These are phyloP conservation scores for Clarireedia paspali DNA, from an alignment of 2,329 filamentous ascomycete species.

Conservation along the genomic window DNA sequence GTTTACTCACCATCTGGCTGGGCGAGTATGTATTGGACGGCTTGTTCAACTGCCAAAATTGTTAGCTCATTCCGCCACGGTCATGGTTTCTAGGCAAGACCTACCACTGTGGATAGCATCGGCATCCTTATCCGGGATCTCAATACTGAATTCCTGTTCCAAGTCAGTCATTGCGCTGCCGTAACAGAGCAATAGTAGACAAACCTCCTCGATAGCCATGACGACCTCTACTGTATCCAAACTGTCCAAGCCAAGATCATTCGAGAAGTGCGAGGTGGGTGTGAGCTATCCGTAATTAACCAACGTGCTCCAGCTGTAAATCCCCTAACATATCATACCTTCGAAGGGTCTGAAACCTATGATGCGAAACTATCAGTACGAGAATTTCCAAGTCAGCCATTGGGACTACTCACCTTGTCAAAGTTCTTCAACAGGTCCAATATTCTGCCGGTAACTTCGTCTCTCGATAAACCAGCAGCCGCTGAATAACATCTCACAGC, in stretches of 20 bases:
- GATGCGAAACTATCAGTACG: slow-evolving; percentile 19
- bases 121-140: slow-evolving; percentile 74
- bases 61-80: not conserved
- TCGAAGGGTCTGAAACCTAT: slow-evolving; percentile 59
- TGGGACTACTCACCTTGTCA: slow-evolving; percentile 67
- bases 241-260: slow-evolving; percentile 94
- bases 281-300: slow-evolving; percentile 56
- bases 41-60: slow-evolving; percentile 56
- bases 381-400: not conserved
- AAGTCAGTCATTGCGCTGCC: not conserved
- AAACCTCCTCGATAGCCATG: slow-evolving; percentile 98
- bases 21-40: slow-evolving; percentile 65
- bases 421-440: slow-evolving; percentile 90
- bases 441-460: slow-evolving; percentile 87
- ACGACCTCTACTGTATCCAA: slow-evolving; percentile 98
- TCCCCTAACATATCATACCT: slow-evolving; percentile 39
- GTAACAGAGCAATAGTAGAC: slow-evolving; percentile 4
- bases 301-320: slow-evolving; percentile 13
- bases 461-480: slow-evolving; percentile 66
- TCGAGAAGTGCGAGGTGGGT: slow-evolving; percentile 80
- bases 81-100: slow-evolving; percentile 26
- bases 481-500: slow-evolving; percentile 82
- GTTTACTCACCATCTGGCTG: slow-evolving; percentile 62
- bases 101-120: slow-evolving; percentile 70
- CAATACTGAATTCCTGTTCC: slow-evolving; percentile 57